These are phyloP conservation scores for Bryoerythrophyllum caledonicum DNA, from an alignment of 225 moss, liverwort and hornwort species.

Conservation along the genomic window DNA sequence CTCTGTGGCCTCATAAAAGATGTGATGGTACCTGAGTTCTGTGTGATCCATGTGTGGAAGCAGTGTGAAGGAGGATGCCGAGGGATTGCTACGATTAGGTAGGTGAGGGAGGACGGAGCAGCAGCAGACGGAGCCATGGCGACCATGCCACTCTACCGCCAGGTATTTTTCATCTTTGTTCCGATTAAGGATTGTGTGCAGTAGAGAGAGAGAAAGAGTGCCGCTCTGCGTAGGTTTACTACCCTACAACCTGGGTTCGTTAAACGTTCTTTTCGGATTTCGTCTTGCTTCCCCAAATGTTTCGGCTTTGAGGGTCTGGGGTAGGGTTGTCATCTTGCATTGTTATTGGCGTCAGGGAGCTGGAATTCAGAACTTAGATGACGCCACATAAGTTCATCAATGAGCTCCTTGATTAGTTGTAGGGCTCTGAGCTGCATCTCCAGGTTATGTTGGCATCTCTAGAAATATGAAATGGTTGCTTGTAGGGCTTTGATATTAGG, in stretches of 20 bases:
- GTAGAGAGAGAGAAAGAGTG: too few species aligned
- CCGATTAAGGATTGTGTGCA: too few species aligned
- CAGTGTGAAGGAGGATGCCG: slow-evolving; percentile 11
- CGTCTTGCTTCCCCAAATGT: too few species aligned
- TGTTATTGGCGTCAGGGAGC: neutral
- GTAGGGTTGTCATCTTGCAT: neutral
- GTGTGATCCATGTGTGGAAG: neutral
- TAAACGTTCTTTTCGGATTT: too few species aligned
- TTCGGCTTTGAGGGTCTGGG: neutral
- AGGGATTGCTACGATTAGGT: slow-evolving; percentile 6
- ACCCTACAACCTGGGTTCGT: too few species aligned
- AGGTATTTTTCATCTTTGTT: slow-evolving; percentile 39
- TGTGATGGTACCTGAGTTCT: neutral
- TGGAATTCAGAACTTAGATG: neutral
- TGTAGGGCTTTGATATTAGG: neutral
- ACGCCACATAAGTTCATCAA: neutral
- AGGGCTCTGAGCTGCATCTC: neutral
- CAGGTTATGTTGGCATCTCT: neutral
- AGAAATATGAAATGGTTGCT: neutral
- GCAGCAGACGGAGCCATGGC: slow-evolving; percentile 48
- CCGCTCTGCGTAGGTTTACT: too few species aligned
- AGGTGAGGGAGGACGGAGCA: slow-evolving; percentile 3
- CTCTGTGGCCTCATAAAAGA: too few species aligned
- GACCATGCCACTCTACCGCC: slow-evolving; percentile 43
- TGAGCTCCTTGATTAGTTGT: neutral